A percentile compares a stretch with the other conserved stretches of the same genome.
Evolutionary conservation across 805 yeast genomes (phyloP).

Genomic region (Hagleromyces aurorensis): DNA sequence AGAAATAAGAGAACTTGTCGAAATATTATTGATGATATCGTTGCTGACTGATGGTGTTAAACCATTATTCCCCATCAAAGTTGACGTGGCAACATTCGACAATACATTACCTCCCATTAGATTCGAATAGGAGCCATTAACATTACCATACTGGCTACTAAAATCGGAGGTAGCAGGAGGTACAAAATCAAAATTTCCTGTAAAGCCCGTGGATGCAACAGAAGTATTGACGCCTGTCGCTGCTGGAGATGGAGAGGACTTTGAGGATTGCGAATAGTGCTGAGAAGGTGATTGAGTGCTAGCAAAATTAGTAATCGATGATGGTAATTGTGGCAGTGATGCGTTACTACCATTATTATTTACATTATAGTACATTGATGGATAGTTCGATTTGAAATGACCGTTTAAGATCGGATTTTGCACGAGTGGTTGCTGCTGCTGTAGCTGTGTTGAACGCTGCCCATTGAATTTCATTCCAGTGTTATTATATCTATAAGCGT

Average conservation of each 20-base stretch:
- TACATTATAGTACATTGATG: constrained; percentile 16
- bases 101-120: too few species aligned
- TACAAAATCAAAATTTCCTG: constrained; percentile 11
- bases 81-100: too few species aligned
- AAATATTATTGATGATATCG: constrained; percentile 3
- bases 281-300: constrained; percentile 5
- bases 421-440: constrained; percentile 6
- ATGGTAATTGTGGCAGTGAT: constrained; percentile 6
- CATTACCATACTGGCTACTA: constrained; percentile 12
- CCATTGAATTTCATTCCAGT: constrained; percentile 9
- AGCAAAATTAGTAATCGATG: constrained; percentile 1
- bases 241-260: constrained; percentile 15
- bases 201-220: constrained; percentile 11
- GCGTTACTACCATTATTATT: constrained; percentile 6
- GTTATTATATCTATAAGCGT: constrained; percentile 10
- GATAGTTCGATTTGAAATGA: constrained; percentile 21
- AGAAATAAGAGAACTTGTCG: constrained; percentile 3
- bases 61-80: too few species aligned
- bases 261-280: constrained; percentile 8
- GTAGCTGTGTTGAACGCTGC: constrained; percentile 7
- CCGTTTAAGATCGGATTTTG: constrained; percentile 10
- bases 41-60: constrained; percentile 5
- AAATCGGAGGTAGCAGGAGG: constrained; percentile 9
- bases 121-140: too few species aligned
- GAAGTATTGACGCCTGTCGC: constrained; percentile 15